A percentile compares a stretch with the other conserved stretches of the same genome.
Evolutionary conservation across 805 yeast species (phyloP).

Genomic region (Sugiyamaella mastotermitis): DNA sequence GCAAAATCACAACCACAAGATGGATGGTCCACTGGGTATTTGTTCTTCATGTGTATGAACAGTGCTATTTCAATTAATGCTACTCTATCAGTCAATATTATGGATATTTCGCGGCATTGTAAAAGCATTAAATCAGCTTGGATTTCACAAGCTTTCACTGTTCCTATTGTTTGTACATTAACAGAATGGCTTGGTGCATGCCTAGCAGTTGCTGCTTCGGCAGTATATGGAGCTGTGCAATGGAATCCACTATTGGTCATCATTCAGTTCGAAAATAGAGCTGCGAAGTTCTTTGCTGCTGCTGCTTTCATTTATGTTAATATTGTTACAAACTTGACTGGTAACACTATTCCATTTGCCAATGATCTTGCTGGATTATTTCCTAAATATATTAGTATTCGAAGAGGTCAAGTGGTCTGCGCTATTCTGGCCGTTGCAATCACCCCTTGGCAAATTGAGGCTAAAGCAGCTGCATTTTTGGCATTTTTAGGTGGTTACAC

Average conservation of each 20-base stretch:
- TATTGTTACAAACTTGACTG: constrained; percentile 41
- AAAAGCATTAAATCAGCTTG: constrained; percentile 23
- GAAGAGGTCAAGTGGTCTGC: constrained; percentile 35
- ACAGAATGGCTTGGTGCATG: constrained; percentile 35
- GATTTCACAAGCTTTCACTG: constrained; percentile 25
- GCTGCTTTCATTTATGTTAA: constrained; percentile 37
- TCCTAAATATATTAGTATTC: constrained; percentile 40
- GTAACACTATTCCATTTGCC: constrained; percentile 45
- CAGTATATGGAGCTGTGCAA: constrained; percentile 35
- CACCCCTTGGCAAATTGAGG: constrained; percentile 32
- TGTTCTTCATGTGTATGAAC: too few relatives aligned
- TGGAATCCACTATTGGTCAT: constrained; percentile 43
- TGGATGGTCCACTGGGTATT: too few relatives aligned
- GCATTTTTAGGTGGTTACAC: too few relatives aligned
- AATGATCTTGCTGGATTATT: constrained; percentile 43
- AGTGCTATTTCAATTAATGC: too few relatives aligned
- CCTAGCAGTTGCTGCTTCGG: constrained; percentile 38
- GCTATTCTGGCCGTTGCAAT: constrained; percentile 32
- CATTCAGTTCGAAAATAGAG: constrained; percentile 32
- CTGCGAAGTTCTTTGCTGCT: constrained; percentile 37
- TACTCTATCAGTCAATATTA: too few relatives aligned
- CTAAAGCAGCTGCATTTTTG: constrained; percentile 12
- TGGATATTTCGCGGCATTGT: constrained; percentile 44
- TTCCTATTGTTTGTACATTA: constrained; percentile 38
- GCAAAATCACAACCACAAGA: too few relatives aligned